Base-by-base conservation (phyloP, 352 stramenopile species). In the Phytophthora boehmeriae region DNA sequence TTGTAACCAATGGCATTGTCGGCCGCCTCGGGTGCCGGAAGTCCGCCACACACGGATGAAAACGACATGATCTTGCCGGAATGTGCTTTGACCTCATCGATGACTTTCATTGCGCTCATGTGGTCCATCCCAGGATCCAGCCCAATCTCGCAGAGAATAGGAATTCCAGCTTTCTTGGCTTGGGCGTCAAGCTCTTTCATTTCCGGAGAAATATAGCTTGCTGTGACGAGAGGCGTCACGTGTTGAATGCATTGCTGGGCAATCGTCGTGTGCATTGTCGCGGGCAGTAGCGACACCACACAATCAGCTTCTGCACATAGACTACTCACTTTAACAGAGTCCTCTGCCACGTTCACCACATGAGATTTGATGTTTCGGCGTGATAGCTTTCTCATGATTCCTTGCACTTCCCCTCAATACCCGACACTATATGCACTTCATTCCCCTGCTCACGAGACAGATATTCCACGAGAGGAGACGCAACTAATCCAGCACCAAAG, bases 1-100 rank as follows among this genome's bases (percentile, higher is more conserved):
- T 99, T 99, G 81, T 99, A 99, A 20, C 88, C 90, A 45, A 98
- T 95, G 19, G 94, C 86, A 62, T 98, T 99, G 67, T 98, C 89
- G 4, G 93, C 94, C 3, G 93, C 95, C 71, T 98, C 95, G 5
- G 97, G 96, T 1, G 96, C 91, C 39, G 95, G 95, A 5, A 99
- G 76, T 27, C 97, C 97, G 32, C 97, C 97, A 71, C 95, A 98
- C 13, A 98, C 87, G 17, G 93, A 98, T 28, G 85, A 95, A 71
- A 99, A 98, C 20, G 79, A 92, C 28, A 88, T 72, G 43, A 99
- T 78, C 48, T 85, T 89, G 22, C 95, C 96, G 46, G 88, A 91
- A 19, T 91, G 74, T 5, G 82, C 78, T 43, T 98, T 93, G 36
- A 98, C 90, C 71, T 98, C 83, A 64, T 98, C 91, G 53, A 99